Evolutionary conservation across 495 filamentous ascomycete genomes (phyloP).

Genomic region (Delitschia confertaspora): DNA sequence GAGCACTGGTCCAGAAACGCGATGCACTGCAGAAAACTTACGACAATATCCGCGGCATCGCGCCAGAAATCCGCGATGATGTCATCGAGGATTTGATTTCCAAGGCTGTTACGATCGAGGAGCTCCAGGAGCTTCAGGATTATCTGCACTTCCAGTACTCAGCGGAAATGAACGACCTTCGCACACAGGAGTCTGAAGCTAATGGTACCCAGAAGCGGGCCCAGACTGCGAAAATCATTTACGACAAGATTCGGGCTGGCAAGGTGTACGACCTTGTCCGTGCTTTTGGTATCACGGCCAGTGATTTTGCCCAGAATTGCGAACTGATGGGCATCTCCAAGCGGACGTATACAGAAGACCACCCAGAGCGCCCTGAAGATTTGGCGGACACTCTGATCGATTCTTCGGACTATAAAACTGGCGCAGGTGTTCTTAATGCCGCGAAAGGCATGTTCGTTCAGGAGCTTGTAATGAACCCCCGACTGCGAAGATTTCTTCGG

Average conservation of each 20-base stretch:
- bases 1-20: conserved; percentile 81
- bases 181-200: conserved; percentile 35
- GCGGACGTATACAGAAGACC: conserved; percentile 56
- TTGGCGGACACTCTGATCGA: conserved; percentile 55
- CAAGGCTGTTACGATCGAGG: conserved; percentile 72
- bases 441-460: conserved; percentile 85
- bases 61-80: conserved; percentile 43
- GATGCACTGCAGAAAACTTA: conserved; percentile 69
- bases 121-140: conserved; percentile 91
- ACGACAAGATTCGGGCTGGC: conserved; percentile 71
- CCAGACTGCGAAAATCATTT: conserved; percentile 61
- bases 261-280: conserved; percentile 74
- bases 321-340: conserved; percentile 66
- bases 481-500: conserved; percentile 81
- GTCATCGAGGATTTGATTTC: conserved; percentile 73
- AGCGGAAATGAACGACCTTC: conserved; percentile 65
- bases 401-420: conserved; percentile 64
- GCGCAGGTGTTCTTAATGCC: conserved; percentile 62
- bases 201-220: conserved; percentile 70
- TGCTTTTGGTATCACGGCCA: conserved; percentile 82
- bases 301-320: conserved; percentile 76
- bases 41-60: conserved; percentile 55
- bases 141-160: conserved; percentile 95
- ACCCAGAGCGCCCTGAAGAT: conserved; percentile 70
- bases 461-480: conserved; percentile 78